A percentile compares a stretch with the other conserved stretches of the same genome.
These are phyloP conservation scores for Litchi chinensis DNA, from an alignment of 345 rosid genomes.

Conservation along the genomic window DNA sequence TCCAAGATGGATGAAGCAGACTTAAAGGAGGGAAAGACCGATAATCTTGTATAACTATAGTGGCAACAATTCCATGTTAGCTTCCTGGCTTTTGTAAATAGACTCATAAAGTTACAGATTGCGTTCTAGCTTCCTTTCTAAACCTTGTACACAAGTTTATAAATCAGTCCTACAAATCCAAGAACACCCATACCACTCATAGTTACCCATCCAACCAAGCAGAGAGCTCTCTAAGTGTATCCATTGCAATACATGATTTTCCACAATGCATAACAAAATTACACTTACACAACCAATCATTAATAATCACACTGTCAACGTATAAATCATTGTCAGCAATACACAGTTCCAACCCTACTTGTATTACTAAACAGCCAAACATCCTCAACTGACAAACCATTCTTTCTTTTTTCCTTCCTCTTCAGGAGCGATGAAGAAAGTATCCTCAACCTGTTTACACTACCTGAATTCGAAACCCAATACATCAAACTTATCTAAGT, in stretches of 20 bases:
- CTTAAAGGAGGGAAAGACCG: background rate
- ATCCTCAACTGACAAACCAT: background rate
- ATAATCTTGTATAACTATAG: background rate
- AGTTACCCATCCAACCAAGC: background rate
- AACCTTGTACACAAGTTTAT: background rate
- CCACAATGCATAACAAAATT: background rate
- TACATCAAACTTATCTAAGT: background rate
- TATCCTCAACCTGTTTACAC: background rate
- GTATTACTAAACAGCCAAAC: conserved; percentile 2
- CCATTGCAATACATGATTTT: background rate
- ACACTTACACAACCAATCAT: background rate
- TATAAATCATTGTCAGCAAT: background rate
- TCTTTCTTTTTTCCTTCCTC: background rate
- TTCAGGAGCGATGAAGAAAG: background rate
- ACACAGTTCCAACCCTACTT: background rate
- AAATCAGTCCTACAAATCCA: background rate
- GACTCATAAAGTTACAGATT: background rate
- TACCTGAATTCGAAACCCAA: background rate
- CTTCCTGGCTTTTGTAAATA: background rate
- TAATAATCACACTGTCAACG: background rate
- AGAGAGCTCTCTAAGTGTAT: background rate
- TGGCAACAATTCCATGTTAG: background rate
- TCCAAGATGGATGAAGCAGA: background rate
- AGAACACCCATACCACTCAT: background rate
- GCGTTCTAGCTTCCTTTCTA: background rate